Percentiles rank a stretch among this genome's conserved stretches.
phyloP scores from a whole-genome alignment of 371 early-diverging fungal species.

The Mortierella polycephala region DNA sequence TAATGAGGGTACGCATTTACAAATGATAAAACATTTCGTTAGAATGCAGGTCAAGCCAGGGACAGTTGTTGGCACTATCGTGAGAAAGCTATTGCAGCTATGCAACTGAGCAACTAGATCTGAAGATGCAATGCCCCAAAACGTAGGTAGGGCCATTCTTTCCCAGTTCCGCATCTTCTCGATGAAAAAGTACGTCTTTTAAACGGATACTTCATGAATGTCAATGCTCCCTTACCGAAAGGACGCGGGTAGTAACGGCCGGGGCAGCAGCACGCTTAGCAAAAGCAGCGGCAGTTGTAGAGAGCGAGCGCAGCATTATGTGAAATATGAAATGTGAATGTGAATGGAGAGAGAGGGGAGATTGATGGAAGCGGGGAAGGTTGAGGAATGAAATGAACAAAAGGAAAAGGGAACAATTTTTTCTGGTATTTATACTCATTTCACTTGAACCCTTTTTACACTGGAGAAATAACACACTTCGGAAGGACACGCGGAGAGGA shows the following conservation, averaged over 20 bases:
- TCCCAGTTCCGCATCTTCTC: no score
- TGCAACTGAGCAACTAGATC: background rate
- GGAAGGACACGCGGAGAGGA: no score
- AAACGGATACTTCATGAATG: no score
- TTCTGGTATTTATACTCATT: no score
- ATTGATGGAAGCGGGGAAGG: background rate
- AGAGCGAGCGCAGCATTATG: conserved; percentile 45
- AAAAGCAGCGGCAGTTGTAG: conserved; percentile 44
- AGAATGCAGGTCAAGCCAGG: no score
- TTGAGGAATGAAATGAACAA: background rate
- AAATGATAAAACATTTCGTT: no score
- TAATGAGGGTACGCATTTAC: conserved; percentile 16
- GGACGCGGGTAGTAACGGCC: conserved; percentile 46
- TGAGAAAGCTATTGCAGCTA: no score
- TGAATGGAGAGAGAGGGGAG: background rate
- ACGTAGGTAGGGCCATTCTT: background rate
- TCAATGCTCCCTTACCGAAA: conserved; percentile 32
- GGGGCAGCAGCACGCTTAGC: conserved; percentile 49
- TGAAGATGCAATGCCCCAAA: background rate
- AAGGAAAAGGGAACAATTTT: background rate
- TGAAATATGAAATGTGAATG: background rate
- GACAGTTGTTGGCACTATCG: no score
- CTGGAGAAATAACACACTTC: no score
- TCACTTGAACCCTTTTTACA: no score
- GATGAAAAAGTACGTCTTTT: no score